Evolutionary conservation across 139 green algal genomes (phyloP).

Genomic region (Dunaliella sp.): DNA sequence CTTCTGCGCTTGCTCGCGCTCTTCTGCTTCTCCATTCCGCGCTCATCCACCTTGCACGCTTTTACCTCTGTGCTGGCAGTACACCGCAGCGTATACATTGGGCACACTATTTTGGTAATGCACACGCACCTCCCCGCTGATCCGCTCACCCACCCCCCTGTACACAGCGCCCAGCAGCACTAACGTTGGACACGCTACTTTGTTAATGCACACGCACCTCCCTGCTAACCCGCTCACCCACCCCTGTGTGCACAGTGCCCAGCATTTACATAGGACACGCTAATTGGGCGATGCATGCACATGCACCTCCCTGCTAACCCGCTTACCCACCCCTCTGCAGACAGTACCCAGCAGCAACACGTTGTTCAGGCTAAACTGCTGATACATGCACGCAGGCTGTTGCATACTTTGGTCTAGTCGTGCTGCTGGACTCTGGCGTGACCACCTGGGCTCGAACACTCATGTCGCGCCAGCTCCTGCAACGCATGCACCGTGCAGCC

Average conservation of each 20-base stretch:
- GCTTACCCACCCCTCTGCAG: neutral
- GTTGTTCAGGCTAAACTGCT: no score
- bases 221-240: neutral
- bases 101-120: no score
- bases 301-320: neutral
- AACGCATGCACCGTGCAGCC: neutral
- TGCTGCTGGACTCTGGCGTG: slow-evolving; percentile 41
- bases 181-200: no score
- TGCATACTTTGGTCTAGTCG: neutral
- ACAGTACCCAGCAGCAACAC: no score
- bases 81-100: no score
- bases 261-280: no score
- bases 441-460: slow-evolving; percentile 9
- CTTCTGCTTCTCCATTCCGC: neutral
- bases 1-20: neutral
- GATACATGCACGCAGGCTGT: neutral
- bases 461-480: neutral
- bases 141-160: neutral
- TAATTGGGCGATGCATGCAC: no score
- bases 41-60: no score
- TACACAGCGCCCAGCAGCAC: no score
- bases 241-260: neutral
- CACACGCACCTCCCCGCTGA: neutral
- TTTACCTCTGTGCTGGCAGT: neutral
- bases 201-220: no score